A percentile compares a stretch with the other conserved stretches of the same genome.
Conservation (phyloP, 75 land plant species). For the Ceratopteris richardii region DNA sequence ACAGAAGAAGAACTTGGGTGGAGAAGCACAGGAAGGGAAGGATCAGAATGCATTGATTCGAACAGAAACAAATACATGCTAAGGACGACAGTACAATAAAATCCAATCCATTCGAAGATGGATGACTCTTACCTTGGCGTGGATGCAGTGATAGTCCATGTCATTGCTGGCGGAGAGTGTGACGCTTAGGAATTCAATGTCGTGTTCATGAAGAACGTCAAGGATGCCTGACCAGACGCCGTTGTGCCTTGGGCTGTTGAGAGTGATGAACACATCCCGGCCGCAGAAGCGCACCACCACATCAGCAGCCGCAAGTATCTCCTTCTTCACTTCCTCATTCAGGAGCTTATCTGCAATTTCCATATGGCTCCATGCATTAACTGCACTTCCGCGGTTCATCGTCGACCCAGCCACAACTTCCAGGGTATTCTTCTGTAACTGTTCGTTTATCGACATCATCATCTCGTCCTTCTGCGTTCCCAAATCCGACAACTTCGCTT, state of each 20-base stretch:
- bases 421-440: background rate
- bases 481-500: conserved; percentile 14
- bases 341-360: background rate
- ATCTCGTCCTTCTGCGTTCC: conserved; percentile 10
- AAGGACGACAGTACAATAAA: too few relatives aligned
- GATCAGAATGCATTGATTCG: too few relatives aligned
- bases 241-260: conserved; percentile 16
- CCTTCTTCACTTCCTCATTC: background rate
- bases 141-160: conserved; percentile 26
- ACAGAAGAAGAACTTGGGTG: too few relatives aligned
- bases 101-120: too few relatives aligned
- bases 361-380: too few relatives aligned
- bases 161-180: conserved; percentile 25
- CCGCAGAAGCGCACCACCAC: conserved; percentile 21
- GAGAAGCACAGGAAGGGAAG: too few relatives aligned
- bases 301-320: conserved; percentile 4
- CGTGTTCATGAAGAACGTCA: conserved; percentile 15
- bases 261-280: conserved; percentile 28
- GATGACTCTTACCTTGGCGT: conserved; percentile 16
- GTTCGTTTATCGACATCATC: background rate
- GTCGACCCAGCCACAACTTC: background rate
- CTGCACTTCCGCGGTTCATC: background rate
- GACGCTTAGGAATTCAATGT: conserved; percentile 22
- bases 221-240: conserved; percentile 19
- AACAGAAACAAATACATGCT: too few relatives aligned